phyloP scores from a whole-genome alignment of 2,329 filamentous ascomycete species.

The Pseudodiploospora longispora region DNA sequence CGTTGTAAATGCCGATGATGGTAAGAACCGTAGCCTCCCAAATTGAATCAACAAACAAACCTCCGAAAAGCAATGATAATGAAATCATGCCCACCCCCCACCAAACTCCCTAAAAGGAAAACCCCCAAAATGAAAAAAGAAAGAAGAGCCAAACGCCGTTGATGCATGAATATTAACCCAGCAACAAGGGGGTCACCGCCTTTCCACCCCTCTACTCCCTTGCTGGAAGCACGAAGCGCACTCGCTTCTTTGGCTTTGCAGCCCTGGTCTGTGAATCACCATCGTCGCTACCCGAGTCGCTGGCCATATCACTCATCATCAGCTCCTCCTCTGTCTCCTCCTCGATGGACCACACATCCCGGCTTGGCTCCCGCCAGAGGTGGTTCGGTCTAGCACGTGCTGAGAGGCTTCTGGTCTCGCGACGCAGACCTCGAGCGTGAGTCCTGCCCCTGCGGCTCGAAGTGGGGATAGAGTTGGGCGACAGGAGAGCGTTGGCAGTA shows the following conservation, averaged over 20 bases:
- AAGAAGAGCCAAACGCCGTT: constrained; percentile 4
- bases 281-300: constrained; percentile 22
- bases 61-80: no score
- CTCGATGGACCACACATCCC: constrained; percentile 52
- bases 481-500: constrained; percentile 21
- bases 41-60: no score
- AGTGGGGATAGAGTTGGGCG: constrained; percentile 8
- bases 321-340: constrained; percentile 50
- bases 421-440: constrained; percentile 20
- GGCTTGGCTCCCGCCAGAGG: constrained; percentile 50
- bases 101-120: no score
- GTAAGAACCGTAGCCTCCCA: no score
- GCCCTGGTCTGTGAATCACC: constrained; percentile 23
- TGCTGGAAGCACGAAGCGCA: constrained; percentile 45
- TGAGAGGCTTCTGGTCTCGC: constrained; percentile 19
- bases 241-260: constrained; percentile 47
- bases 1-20: no score
- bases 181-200: no score
- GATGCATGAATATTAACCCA: constrained; percentile 5
- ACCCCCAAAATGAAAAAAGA: constrained; percentile 1
- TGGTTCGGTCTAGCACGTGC: constrained; percentile 30
- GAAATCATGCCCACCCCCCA: no score
- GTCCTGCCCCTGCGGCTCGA: constrained; percentile 16
- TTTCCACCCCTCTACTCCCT: constrained; percentile 21
- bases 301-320: constrained; percentile 32